Evolutionary conservation across 768 basidiomycete genomes (phyloP), one percentile per base, ranked within the genome.

Genomic region (Boletus fagicola): DNA sequence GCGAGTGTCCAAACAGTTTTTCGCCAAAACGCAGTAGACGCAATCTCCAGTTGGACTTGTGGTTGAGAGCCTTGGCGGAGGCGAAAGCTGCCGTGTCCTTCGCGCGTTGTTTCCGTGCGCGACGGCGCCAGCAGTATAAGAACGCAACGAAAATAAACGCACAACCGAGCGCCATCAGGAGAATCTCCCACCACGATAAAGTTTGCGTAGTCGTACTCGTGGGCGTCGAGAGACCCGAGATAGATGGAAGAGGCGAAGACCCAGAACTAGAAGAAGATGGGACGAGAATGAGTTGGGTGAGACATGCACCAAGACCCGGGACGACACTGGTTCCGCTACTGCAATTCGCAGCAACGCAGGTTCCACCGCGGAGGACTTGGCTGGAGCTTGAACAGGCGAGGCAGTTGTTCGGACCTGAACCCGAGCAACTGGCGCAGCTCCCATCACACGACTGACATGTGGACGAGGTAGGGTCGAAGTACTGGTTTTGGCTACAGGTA

Each of bases 141-240:
- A 90, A 70, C 46, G 82, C 69, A 42, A 91, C 55, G 68, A 90
- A 85, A 72, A 92, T 85, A 72, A 92, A 88, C 16, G 86, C 85
- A 66, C 87, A 88, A 11, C 91, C 89, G 38, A 92, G 81, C 0
- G 85, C 77, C 88, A 92, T 92, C 54, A 92, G 80, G 54, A 92
- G 75, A 62, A 92, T 91, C 74, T 93, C 79, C 90, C 90, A 92
- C 90, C 91, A 92, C 57, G 76, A 74, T 10, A 92, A 74, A 24
- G 76, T 63, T 28, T 74, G 76, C 22, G 65, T 69, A 20, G 56
- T 65, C 18, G 62, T 71, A 51, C 53, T 58, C 2, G 78, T 79
- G 0, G 88, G 86, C n/a, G 79, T 73, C 43, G 78, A 68, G 57
- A 86, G 70, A 28, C 88, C 87, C 2, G 85, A 78, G 57, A 86